Percentiles rank a stretch among this genome's conserved stretches.
Conservation (phyloP, 805 yeast species). For the Isabelozyma gotoi region DNA sequence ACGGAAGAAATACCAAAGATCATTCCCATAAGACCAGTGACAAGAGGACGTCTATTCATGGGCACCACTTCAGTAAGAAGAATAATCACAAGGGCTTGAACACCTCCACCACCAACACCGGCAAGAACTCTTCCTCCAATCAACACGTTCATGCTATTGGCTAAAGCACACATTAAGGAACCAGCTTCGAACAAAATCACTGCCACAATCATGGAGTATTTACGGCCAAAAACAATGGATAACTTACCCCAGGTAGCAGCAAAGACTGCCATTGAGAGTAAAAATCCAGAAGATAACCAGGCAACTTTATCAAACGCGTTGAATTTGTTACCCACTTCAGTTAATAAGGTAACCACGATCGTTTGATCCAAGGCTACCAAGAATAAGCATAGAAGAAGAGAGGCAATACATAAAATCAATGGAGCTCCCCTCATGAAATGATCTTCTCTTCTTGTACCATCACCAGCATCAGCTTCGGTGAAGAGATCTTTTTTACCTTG, state of each 20-base stretch:
- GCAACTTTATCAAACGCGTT: conserved; percentile 16
- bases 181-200: conserved; percentile 19
- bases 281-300: conserved; percentile 18
- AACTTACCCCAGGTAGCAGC: conserved; percentile 19
- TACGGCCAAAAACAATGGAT: conserved; percentile 17
- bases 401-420: conserved; percentile 13
- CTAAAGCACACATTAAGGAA: conserved; percentile 18
- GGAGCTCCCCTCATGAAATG: conserved; percentile 18
- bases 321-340: conserved; percentile 17
- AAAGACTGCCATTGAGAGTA: conserved; percentile 16
- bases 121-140: conserved; percentile 21
- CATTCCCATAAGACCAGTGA: conserved; percentile 26
- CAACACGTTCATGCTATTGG: conserved; percentile 15
- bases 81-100: conserved; percentile 14
- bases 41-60: conserved; percentile 24
- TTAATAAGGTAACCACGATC: conserved; percentile 17
- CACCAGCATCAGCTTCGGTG: conserved; percentile 33
- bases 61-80: conserved; percentile 18
- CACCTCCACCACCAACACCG: conserved; percentile 23
- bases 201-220: conserved; percentile 14
- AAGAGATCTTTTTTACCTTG: conserved; percentile 5
- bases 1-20: conserved; percentile 46
- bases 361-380: conserved; percentile 21
- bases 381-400: conserved; percentile 31
- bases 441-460: conserved; percentile 32